phyloP scores from a whole-genome alignment of 176 grass and related monocot genomes.

The Aegilops bicornis region DNA sequence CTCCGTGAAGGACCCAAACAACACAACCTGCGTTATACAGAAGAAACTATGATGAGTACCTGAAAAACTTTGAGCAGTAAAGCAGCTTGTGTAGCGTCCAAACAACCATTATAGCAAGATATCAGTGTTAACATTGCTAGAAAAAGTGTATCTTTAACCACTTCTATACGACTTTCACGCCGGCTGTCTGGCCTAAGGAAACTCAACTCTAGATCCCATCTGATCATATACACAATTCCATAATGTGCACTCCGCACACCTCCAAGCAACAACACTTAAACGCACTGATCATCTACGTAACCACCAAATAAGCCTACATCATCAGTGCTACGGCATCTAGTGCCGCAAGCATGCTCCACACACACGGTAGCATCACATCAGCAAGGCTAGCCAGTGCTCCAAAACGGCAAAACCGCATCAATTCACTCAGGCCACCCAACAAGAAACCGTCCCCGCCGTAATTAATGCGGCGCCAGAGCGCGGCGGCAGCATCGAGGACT shows the following conservation, averaged over 20 bases:
- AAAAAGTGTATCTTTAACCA: background rate
- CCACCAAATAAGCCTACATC: background rate
- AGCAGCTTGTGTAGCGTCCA: background rate
- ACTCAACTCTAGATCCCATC: background rate
- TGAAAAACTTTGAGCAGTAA: background rate
- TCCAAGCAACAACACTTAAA: background rate
- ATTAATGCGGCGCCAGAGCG: conserved; percentile 18
- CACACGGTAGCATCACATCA: conserved; percentile 6
- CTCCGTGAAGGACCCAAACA: conserved; percentile 87
- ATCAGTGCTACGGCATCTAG: background rate
- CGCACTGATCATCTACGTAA: background rate
- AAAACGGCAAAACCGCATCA: conserved; percentile 26
- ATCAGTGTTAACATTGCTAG: background rate
- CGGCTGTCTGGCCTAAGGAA: background rate
- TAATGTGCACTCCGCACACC: background rate
- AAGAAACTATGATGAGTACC: conserved; percentile 3
- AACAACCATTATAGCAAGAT: background rate
- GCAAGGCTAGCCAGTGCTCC: background rate
- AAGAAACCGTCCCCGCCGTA: background rate
- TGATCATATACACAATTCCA: background rate
- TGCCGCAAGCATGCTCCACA: background rate
- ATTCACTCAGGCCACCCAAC: background rate
- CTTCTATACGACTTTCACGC: background rate
- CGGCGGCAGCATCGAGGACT: background rate
- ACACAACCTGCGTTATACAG: conserved; percentile 45